phyloP scores from a whole-genome alignment of 164 flowering plant species.

The Berberis thunbergii region DNA sequence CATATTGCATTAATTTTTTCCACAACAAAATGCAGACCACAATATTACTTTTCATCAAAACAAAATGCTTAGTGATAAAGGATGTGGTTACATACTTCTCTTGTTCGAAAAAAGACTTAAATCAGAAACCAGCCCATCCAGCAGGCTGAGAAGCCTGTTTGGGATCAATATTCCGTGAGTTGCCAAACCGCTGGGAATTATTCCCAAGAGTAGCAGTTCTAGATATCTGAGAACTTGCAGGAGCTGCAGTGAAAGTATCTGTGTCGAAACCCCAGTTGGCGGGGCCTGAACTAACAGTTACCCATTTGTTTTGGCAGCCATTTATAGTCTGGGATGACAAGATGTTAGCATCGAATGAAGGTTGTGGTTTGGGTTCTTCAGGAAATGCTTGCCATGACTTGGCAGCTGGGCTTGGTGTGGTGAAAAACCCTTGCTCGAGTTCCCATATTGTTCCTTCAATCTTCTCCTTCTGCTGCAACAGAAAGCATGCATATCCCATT shows the following conservation, averaged over 20 bases:
- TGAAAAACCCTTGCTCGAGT: slow-evolving; percentile 40
- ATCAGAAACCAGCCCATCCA: slow-evolving; percentile 98
- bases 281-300: slow-evolving; percentile 25
- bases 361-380: slow-evolving; percentile 29
- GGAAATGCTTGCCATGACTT: slow-evolving; percentile 41
- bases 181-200: slow-evolving; percentile 39
- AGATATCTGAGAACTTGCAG: slow-evolving; percentile 35
- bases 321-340: slow-evolving; percentile 10
- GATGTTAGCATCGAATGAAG: slow-evolving; percentile 60
- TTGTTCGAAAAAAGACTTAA: background rate
- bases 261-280: slow-evolving; percentile 77
- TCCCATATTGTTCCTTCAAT: slow-evolving; percentile 50
- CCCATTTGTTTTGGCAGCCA: slow-evolving; percentile 35
- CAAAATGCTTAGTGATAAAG: too few species aligned
- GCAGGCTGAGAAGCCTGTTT: slow-evolving; percentile 71
- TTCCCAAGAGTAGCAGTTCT: slow-evolving; percentile 26
- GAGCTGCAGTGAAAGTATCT: slow-evolving; percentile 64
- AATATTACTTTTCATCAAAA: too few species aligned
- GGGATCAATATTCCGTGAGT: slow-evolving; percentile 31
- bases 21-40: too few species aligned
- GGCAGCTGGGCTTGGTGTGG: slow-evolving; percentile 37
- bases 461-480: slow-evolving; percentile 37
- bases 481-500: background rate
- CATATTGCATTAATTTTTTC: too few species aligned
- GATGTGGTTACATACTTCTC: too few species aligned